Conservation (phyloP, 2,329 filamentous ascomycete genomes). For the Salinomyces thailandicus region DNA sequence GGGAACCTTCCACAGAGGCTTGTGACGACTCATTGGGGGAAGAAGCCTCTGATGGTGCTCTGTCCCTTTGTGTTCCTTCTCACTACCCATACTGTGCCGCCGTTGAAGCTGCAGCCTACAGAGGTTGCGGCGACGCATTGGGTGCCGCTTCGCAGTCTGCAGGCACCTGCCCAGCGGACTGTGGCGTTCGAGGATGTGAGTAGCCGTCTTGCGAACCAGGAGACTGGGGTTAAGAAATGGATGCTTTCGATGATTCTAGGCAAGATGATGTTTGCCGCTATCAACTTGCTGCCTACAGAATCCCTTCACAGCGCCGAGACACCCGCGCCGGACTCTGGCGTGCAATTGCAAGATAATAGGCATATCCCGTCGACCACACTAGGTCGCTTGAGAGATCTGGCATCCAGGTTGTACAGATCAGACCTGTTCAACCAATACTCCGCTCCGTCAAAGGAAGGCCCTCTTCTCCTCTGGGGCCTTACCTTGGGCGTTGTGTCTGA, state of each 20-base stretch:
- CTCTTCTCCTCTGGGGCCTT: slow-evolving; percentile 57
- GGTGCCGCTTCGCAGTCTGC: slow-evolving; percentile 53
- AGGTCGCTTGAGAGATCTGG: slow-evolving; percentile 9
- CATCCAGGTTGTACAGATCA: slow-evolving; percentile 12
- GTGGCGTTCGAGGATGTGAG: slow-evolving; percentile 55
- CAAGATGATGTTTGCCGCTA: slow-evolving; percentile 57
- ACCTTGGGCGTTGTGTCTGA: slow-evolving; percentile 58
- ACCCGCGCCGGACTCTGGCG: slow-evolving; percentile 15
- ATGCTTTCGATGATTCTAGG: slow-evolving; percentile 49
- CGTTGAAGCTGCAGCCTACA: slow-evolving; percentile 53
- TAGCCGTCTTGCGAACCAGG: slow-evolving; percentile 48
- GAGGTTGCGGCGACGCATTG: slow-evolving; percentile 61
- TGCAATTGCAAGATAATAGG: slow-evolving; percentile 17
- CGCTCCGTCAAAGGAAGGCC: slow-evolving; percentile 29
- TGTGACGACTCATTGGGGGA: slow-evolving; percentile 57
- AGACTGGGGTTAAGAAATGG: slow-evolving; percentile 44
- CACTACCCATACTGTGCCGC: slow-evolving; percentile 45
- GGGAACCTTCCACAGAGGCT: slow-evolving; percentile 57
- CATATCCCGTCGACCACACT: slow-evolving; percentile 9
- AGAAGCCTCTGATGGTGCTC: slow-evolving; percentile 54
- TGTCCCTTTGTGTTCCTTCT: slow-evolving; percentile 59
- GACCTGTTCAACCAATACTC: slow-evolving; percentile 22
- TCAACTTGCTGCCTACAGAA: slow-evolving; percentile 51
- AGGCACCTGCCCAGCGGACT: slow-evolving; percentile 51
- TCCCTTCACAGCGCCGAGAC: slow-evolving; percentile 44